Conservation (phyloP, 1,139 yeast species). For the Candida anutae region DNA sequence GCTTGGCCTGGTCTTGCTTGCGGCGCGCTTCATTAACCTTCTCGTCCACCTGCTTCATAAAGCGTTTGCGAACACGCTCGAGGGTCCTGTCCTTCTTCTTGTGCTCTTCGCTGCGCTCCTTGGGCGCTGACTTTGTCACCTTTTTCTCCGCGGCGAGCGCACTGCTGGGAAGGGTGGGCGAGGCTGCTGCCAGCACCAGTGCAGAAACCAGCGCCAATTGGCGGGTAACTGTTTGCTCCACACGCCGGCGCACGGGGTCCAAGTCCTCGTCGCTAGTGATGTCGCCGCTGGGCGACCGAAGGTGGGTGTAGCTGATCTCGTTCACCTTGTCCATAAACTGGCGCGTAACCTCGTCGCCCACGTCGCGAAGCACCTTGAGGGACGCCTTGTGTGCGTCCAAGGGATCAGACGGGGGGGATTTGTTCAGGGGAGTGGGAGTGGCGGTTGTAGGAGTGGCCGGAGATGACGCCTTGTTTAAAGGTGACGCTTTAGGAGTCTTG, state of each 20-base stretch:
- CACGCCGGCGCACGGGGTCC: slow-evolving; percentile 14
- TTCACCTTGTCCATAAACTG: slow-evolving; percentile 17
- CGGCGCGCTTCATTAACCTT: slow-evolving; percentile 8
- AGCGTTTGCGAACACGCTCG: slow-evolving; percentile 12
- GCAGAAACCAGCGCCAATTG: slow-evolving; percentile 10
- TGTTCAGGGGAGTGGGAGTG: no score
- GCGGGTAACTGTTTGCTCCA: slow-evolving; percentile 15
- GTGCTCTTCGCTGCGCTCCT: not conserved
- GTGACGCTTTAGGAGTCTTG: no score
- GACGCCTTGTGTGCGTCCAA: no score
- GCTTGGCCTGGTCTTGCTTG: slow-evolving; percentile 7
- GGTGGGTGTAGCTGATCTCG: slow-evolving; percentile 11
- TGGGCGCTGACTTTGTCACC: no score
- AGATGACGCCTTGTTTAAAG: no score
- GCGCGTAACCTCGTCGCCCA: slow-evolving; percentile 17
- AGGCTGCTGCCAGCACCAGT: not conserved
- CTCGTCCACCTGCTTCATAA: slow-evolving; percentile 16
- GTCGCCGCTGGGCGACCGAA: slow-evolving; percentile 9
- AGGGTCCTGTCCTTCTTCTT: slow-evolving; percentile 8
- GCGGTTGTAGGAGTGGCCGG: no score
- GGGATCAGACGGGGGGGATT: no score
- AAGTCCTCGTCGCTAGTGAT: slow-evolving; percentile 9
- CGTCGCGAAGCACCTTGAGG: slow-evolving; percentile 14
- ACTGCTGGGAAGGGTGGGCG: not conserved
- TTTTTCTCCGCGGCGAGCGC: not conserved